Conservation (phyloP, 805 yeast species). For the Wickerhamomyces sydowiorum region DNA sequence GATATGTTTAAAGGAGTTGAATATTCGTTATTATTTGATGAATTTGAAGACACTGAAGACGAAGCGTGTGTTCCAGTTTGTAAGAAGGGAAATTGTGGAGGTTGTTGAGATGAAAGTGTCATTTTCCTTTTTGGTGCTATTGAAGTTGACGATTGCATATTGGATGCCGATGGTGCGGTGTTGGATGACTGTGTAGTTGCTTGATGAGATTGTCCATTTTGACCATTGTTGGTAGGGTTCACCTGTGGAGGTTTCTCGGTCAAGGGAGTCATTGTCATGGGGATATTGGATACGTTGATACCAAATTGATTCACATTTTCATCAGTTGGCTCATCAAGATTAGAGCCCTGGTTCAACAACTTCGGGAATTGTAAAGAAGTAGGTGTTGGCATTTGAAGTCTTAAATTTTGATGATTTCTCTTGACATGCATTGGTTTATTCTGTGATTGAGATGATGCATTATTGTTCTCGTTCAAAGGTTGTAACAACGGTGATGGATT, state of each 20-base stretch:
- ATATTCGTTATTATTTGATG: constrained; percentile 8
- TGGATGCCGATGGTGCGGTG: neutral
- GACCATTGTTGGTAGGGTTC: constrained; percentile 1
- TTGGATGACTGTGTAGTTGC: too few relatives aligned
- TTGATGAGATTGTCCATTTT: neutral
- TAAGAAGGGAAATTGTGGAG: constrained; percentile 13
- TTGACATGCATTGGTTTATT: constrained; percentile 11
- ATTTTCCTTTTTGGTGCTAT: constrained; percentile 6
- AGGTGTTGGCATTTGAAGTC: constrained; percentile 75
- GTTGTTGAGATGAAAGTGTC: constrained; percentile 3
- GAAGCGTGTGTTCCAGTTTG: constrained; percentile 8
- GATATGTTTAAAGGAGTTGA: constrained; percentile 1
- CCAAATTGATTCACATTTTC: constrained; percentile 66
- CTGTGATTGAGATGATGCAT: neutral
- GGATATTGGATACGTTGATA: constrained; percentile 43
- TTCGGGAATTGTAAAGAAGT: constrained; percentile 29
- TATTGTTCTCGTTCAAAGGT: constrained; percentile 23
- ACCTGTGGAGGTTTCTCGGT: constrained; percentile 42
- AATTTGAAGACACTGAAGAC: constrained; percentile 10
- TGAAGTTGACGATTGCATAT: neutral
- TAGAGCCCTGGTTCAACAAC: constrained; percentile 29
- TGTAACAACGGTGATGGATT: constrained; percentile 25
- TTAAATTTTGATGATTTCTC: constrained; percentile 48
- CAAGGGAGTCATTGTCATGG: constrained; percentile 77
- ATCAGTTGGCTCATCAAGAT: constrained; percentile 13